These are phyloP conservation scores for Bolboschoenoplectus hybrid DNA, from an alignment of 202 grass and related monocot species.

Conservation along the genomic window DNA sequence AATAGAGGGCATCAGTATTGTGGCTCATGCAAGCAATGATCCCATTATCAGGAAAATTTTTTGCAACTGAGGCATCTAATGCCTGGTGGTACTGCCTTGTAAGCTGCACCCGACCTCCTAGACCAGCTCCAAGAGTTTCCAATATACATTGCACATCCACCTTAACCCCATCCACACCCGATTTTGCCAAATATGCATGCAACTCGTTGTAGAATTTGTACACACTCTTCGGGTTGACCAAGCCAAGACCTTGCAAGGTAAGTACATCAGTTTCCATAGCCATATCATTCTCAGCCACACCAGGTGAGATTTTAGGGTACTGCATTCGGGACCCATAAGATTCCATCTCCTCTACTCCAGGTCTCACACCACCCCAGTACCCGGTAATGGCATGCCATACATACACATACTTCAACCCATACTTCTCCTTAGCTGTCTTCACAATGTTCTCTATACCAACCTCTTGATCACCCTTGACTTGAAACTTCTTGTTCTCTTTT, in stretches of 20 bases:
- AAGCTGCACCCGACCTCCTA: slow-evolving; percentile 73
- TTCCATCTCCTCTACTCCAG: slow-evolving; percentile 56
- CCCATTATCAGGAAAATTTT: slow-evolving; percentile 86
- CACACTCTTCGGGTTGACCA: slow-evolving; percentile 76
- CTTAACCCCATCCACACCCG: slow-evolving; percentile 87
- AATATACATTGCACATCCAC: slow-evolving; percentile 88
- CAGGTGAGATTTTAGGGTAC: slow-evolving; percentile 74
- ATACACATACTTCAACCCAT: slow-evolving; percentile 91
- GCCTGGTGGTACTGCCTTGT: slow-evolving; percentile 73
- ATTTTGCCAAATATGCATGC: slow-evolving; percentile 73
- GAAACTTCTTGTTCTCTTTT: slow-evolving; percentile 90
- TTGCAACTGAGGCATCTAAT: slow-evolving; percentile 78
- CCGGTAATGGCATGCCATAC: slow-evolving; percentile 96
- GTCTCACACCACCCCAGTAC: slow-evolving; percentile 88
- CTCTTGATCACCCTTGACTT: slow-evolving; percentile 49
- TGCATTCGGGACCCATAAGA: slow-evolving; percentile 65
- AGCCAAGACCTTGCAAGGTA: slow-evolving; percentile 77
- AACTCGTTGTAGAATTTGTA: slow-evolving; percentile 96
- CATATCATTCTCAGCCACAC: slow-evolving; percentile 73
- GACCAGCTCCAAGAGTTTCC: slow-evolving; percentile 75
- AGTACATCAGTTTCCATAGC: slow-evolving; percentile 75
- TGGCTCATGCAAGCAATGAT: slow-evolving; percentile 98
- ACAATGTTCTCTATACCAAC: slow-evolving; percentile 72
- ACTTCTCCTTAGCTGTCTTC: slow-evolving; percentile 59
- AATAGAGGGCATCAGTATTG: slow-evolving; percentile 88